phyloP scores from a whole-genome alignment of 2,329 filamentous ascomycete genomes.

The Fusarium mundagurra region DNA sequence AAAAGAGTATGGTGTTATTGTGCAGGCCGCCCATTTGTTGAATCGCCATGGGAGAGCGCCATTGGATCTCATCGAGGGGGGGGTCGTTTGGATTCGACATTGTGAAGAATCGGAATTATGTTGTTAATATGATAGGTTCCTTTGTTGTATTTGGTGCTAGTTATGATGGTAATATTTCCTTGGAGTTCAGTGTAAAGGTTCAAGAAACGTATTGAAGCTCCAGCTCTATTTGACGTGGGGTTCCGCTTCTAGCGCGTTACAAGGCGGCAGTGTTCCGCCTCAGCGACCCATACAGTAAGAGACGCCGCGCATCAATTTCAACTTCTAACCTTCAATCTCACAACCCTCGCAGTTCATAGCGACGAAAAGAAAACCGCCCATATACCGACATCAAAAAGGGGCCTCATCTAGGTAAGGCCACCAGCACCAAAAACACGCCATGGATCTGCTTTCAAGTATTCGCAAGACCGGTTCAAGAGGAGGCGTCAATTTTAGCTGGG shows the following conservation, averaged over 20 bases:
- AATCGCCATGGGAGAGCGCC: conserved; percentile 63
- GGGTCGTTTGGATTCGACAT: conserved; percentile 61
- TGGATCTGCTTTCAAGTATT: conserved; percentile 94
- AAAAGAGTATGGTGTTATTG: conserved; percentile 72
- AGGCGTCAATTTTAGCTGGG: conserved; percentile 96
- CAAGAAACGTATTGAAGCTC: conserved; percentile 5
- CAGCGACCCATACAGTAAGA: conserved; percentile 14
- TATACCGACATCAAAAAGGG: neutral
- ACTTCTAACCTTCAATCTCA: conserved; percentile 2
- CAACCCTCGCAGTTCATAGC: neutral
- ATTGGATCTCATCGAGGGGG: conserved; percentile 74
- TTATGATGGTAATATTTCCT: conserved; percentile 13
- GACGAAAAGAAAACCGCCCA: neutral
- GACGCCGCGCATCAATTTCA: conserved; percentile 13
- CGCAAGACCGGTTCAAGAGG: conserved; percentile 92
- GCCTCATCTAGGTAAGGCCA: neutral
- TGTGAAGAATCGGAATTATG: neutral
- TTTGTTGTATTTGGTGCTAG: neutral
- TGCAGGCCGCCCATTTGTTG: conserved; percentile 68
- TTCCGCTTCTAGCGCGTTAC: conserved; percentile 24
- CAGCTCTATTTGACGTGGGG: conserved; percentile 30
- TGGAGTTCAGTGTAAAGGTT: neutral
- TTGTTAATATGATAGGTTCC: neutral
- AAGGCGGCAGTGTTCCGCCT: conserved; percentile 26
- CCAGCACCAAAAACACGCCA: conserved; percentile 49